Evolutionary conservation across 2,329 filamentous ascomycete genomes (phyloP), one percentile per base, ranked within the genome.

Genomic region (Fusarium xylarioides): DNA sequence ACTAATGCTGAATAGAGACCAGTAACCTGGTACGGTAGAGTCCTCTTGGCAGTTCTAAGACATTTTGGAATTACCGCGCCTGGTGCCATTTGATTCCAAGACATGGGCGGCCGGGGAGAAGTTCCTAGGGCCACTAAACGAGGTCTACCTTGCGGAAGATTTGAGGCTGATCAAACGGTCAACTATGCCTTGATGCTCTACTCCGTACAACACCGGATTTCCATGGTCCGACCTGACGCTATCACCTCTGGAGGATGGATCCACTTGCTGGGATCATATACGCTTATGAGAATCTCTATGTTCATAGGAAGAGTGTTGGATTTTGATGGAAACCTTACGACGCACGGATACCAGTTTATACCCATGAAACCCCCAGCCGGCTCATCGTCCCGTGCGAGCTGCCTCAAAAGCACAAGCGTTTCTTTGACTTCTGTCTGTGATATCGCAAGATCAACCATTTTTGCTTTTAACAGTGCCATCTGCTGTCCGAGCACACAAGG

Each of bases 291-390:
- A 55, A 32, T 37, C 32, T 50, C 15, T 43, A 34, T 38, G n/a
- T 44, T 28, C 37, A 28, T 34, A 28, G 32, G 9, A 49, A 26
- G 23, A n/a, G 43, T 37, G 52, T 40, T 52, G 40, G 23, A 43
- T 44, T n/a, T 34, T 52, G 19, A 52, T 28, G 44, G 19, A 54
- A 49, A 47, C 23, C 43, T 43, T 30, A 47, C 44, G n/a, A 56
- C 44, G 62, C 70, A 74, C 66, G 46, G 64, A 52, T 66, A 34
- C 66, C 50, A 61, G 47, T 47, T 62, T 35, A 30, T 57, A 40
- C 15, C 15, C n/a, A 68, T 47, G 58, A 38, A 47, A 30, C 21
- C 28, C 52, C 55, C 50, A 57, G 69, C 38, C 59, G 55, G 56
- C 56, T 35, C 34, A 43, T 58, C 43, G 62, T 54, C 50, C 54